Evolutionary conservation across 441 rosid species (phyloP).

Genomic region (Brassica balearica): DNA sequence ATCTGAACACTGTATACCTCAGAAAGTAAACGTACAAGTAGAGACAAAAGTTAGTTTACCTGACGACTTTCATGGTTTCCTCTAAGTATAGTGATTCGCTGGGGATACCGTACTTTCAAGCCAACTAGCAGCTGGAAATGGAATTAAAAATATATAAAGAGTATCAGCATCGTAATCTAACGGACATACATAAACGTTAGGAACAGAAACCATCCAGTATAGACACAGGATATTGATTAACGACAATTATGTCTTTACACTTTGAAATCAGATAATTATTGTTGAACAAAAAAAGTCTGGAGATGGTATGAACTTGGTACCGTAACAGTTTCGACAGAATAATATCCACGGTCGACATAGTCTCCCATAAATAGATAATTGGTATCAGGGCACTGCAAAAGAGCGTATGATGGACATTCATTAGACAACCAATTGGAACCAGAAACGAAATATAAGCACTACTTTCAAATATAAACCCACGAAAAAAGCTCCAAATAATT

Average conservation of each 20-base stretch:
- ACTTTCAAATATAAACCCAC: conserved; percentile 16
- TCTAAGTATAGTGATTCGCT: conserved; percentile 80
- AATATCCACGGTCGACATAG: conserved; percentile 81
- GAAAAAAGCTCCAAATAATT: conserved; percentile 11
- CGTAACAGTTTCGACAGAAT: conserved; percentile 83
- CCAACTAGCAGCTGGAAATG: conserved; percentile 66
- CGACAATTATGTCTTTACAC: too few species aligned
- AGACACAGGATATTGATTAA: background rate
- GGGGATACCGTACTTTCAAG: conserved; percentile 73
- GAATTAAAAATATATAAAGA: conserved; percentile 28
- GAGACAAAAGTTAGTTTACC: conserved; percentile 45
- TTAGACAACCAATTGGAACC: conserved; percentile 26
- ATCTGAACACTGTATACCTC: background rate
- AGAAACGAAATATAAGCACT: conserved; percentile 4
- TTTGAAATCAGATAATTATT: too few species aligned
- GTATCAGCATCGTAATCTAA: conserved; percentile 26
- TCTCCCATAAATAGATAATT: conserved; percentile 88
- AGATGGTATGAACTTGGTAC: conserved; percentile 36
- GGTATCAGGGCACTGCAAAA: conserved; percentile 79
- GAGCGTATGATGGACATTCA: conserved; percentile 28
- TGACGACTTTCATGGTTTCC: conserved; percentile 86
- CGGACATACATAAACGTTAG: background rate
- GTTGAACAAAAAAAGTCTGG: too few species aligned
- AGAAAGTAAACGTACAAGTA: conserved; percentile 23
- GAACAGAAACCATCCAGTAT: background rate